These are phyloP conservation scores for Friedmanniomyces endolithicus DNA, from an alignment of 495 filamentous ascomycete genomes.

Conservation along the genomic window DNA sequence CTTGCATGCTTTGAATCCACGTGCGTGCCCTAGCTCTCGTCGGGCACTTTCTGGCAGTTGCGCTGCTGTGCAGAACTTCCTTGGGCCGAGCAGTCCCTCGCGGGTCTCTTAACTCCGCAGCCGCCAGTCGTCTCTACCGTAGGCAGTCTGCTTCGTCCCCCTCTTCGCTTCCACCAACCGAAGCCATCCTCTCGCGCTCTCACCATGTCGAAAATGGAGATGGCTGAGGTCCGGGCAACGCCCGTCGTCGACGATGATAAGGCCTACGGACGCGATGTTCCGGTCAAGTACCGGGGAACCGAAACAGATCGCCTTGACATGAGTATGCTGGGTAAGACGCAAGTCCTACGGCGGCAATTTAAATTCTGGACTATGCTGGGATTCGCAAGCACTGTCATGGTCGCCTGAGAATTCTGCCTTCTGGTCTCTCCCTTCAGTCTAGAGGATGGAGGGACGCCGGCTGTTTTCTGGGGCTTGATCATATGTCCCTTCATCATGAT, in stretches of 20 bases:
- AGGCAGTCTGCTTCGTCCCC: too few relatives aligned
- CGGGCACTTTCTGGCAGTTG: too few relatives aligned
- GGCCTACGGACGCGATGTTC: background rate
- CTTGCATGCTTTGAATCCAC: too few relatives aligned
- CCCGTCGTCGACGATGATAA: background rate
- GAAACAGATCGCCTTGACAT: conserved; percentile 9
- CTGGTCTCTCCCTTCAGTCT: conserved; percentile 5
- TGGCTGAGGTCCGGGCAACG: background rate
- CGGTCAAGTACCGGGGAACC: conserved; percentile 9
- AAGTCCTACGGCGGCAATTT: conserved; percentile 12
- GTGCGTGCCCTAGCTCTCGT: too few relatives aligned
- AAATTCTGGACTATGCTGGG: conserved; percentile 8
- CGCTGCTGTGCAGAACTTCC: too few relatives aligned
- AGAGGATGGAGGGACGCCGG: conserved; percentile 2
- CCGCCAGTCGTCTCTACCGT: too few relatives aligned
- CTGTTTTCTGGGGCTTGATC: conserved; percentile 11
- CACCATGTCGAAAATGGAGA: conserved; percentile 4
- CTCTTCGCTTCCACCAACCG: background rate
- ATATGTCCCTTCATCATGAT: conserved; percentile 5
- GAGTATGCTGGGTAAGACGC: conserved; percentile 16
- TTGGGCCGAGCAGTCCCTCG: too few relatives aligned
- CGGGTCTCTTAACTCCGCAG: too few relatives aligned
- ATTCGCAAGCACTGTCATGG: conserved; percentile 14
- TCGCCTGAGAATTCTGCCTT: conserved; percentile 7
- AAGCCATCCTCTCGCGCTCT: too few relatives aligned